A percentile compares a stretch with the other conserved stretches of the same genome.
Conservation (phyloP, 2,329 filamentous ascomycete species). For the Diaporthe amygdali region DNA sequence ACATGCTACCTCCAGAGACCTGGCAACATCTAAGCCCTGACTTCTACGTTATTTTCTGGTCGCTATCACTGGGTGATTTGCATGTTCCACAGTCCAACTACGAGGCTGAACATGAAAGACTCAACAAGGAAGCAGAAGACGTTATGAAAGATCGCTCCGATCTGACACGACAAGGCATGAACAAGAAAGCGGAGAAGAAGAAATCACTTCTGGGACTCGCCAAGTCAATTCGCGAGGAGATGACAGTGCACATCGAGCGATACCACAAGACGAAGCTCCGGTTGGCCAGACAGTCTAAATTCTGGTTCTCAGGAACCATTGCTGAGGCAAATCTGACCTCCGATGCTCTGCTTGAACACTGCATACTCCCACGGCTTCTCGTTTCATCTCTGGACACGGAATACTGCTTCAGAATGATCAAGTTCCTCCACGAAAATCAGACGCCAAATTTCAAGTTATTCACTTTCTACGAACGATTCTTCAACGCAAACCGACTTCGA, state of each 20-base stretch:
- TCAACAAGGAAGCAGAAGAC: constrained; percentile 70
- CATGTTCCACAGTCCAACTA: constrained; percentile 80
- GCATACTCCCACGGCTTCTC: constrained; percentile 85
- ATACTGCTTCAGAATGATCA: constrained; percentile 85
- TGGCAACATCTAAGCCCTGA: constrained; percentile 76
- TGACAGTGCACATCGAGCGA: constrained; percentile 70
- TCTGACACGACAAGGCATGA: constrained; percentile 68
- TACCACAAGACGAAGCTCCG: constrained; percentile 72
- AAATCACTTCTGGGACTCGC: constrained; percentile 72
- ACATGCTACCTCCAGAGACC: constrained; percentile 63
- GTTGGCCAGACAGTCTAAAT: constrained; percentile 75
- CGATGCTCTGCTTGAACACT: constrained; percentile 83
- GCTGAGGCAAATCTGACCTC: constrained; percentile 71
- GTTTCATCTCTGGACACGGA: constrained; percentile 87
- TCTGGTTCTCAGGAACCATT: constrained; percentile 76
- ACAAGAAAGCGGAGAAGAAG: constrained; percentile 73
- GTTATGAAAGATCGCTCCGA: constrained; percentile 76
- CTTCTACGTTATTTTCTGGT: constrained; percentile 93
- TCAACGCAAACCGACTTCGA: constrained; percentile 80
- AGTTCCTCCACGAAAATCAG: constrained; percentile 83
- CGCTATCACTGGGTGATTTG: constrained; percentile 82
- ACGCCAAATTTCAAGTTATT: constrained; percentile 87
- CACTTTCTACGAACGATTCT: constrained; percentile 82
- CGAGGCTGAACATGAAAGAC: constrained; percentile 72
- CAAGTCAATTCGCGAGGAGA: constrained; percentile 74